Evolutionary conservation across 768 basidiomycete genomes (phyloP), one percentile per base, ranked within the genome.

Genomic region (Paxillus rubicundulus): DNA sequence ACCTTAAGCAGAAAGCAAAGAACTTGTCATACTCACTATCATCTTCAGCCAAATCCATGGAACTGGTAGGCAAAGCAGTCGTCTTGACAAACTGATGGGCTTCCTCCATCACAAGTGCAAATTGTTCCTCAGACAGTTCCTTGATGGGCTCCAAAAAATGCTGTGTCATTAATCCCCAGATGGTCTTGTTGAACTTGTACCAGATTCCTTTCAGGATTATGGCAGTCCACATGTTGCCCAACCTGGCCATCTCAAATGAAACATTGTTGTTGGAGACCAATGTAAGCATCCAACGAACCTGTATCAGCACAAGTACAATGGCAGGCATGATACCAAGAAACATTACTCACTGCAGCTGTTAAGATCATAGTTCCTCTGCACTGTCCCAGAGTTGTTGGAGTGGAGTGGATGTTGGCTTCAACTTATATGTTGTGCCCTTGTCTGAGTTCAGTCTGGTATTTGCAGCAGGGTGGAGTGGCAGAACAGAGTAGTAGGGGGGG

Each of bases 121-220:
- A 58, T 24, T 38, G 32, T 18, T 50, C 42, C n/a, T 55, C 30
- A 14, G 50, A 45, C 21, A 58, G 38, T 16, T 43, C 39, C 17
- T 46, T 41, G 38, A 56, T 51, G 16, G 55, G 50, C 7, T 12
- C 30, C 33, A 58, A 46, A 30, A 43, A 55, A 16, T 24, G 38
- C 14, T 24, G n/a, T 21, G 57, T 54, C 17, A 38, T 41, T 20
- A 42, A 17, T 37, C 53, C 57, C 54, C 54, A 58, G 53, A 55
- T 21, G 10, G 18, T 30, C 3, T 55, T 36, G 21, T 52, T 58
- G 28, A 58, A 52, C 30, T 52, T 21, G n/a, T 38, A 55, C 33
- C 46, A 45, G 6, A 5, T 46, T 44, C 52, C 56, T 27, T 58
- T 54, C 12, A 33, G 34, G 21, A 59, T 50, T 10, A 28, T 13